Conservation (phyloP, 2,329 filamentous ascomycete species). For the Monilinia aucupariae region DNA sequence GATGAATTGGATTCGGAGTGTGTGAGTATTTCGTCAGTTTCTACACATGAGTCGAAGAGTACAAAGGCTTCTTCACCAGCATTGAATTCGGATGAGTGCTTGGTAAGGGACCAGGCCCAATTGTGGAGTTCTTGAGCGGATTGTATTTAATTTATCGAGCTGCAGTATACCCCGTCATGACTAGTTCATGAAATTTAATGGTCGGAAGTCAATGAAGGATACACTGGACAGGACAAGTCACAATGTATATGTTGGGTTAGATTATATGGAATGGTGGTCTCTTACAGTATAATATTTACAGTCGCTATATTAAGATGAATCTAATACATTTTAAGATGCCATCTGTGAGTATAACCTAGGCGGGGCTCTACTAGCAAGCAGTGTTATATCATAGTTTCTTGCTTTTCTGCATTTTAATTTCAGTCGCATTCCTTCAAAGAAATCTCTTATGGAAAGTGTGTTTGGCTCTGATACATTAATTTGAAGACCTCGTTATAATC, state of each 20-base stretch:
- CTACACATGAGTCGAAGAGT: not conserved
- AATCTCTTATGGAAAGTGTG: not conserved
- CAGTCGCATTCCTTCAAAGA: not conserved
- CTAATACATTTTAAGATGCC: not conserved
- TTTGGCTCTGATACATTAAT: not conserved
- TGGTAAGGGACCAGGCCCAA: not conserved
- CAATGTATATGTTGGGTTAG: not conserved
- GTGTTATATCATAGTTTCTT: not conserved
- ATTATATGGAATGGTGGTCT: not conserved
- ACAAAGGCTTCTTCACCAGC: not conserved
- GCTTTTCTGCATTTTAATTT: not conserved
- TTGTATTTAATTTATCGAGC: not conserved
- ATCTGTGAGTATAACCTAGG: not conserved
- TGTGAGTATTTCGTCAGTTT: constrained; percentile 1
- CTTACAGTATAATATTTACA: not conserved
- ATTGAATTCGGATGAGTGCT: not conserved
- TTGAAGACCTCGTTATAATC: no score
- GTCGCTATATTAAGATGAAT: not conserved
- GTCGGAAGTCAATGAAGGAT: not conserved
- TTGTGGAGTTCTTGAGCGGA: not conserved
- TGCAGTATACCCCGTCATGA: not conserved
- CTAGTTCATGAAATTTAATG: not conserved
- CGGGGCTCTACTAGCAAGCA: no score
- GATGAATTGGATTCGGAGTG: constrained; percentile 14
- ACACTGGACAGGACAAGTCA: not conserved